A percentile compares a stretch with the other conserved stretches of the same genome.
phyloP scores from a whole-genome alignment of 2,329 filamentous ascomycete species.

The Colletotrichum sp. region DNA sequence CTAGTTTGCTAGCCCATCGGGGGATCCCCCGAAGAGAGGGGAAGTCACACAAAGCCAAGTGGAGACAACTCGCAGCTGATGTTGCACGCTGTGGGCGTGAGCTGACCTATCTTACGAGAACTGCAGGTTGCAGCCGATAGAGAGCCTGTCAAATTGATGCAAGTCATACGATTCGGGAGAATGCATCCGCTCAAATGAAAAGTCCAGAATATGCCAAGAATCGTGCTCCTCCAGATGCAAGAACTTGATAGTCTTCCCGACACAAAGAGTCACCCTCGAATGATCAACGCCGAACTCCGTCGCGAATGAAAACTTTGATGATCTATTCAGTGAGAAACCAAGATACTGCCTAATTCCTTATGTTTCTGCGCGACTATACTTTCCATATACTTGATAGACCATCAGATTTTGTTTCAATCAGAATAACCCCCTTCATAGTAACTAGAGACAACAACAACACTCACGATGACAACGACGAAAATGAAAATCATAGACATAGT shows the following conservation, averaged over 20 bases:
- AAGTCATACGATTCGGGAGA: background rate
- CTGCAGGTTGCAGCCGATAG: background rate
- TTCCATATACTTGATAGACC: background rate
- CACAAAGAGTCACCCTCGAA: background rate
- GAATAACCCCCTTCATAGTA: background rate
- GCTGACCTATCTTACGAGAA: background rate
- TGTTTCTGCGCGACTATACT: background rate
- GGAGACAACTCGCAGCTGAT: background rate
- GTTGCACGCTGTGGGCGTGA: background rate
- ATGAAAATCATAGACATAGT: accelerated
- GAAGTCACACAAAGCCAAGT: background rate
- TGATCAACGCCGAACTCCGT: background rate
- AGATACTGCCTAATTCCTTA: background rate
- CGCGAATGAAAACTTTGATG: background rate
- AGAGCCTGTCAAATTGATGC: background rate
- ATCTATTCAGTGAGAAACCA: background rate
- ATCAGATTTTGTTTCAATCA: background rate
- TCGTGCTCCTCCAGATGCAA: background rate
- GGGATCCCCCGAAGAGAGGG: background rate
- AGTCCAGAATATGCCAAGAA: background rate
- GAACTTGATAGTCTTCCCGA: background rate
- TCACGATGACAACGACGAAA: background rate
- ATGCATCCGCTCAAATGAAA: background rate
- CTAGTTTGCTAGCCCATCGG: background rate
- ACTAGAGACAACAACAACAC: background rate